Evolutionary conservation across 192 early-diverging fungal genomes (phyloP).

Genomic region (Gamsiella multidivaricata): DNA sequence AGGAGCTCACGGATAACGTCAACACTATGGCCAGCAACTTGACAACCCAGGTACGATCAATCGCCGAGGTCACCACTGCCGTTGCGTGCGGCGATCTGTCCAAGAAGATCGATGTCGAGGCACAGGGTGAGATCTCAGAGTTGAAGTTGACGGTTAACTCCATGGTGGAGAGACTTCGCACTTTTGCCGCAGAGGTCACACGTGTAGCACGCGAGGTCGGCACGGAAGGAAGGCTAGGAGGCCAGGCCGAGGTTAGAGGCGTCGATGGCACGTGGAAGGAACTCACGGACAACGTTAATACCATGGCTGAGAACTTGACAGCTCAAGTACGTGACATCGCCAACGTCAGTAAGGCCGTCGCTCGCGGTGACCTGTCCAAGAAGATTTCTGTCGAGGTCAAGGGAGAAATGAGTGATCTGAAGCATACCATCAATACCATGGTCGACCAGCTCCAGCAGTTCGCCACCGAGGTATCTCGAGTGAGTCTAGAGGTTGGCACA

Average conservation of each 20-base stretch:
- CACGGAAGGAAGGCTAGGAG: constrained; percentile 67
- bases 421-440: constrained; percentile 76
- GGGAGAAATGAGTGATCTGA: constrained; percentile 75
- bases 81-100: constrained; percentile 63
- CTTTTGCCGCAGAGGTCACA: constrained; percentile 69
- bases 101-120: constrained; percentile 59
- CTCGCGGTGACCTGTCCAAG: constrained; percentile 63
- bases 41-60: constrained; percentile 63
- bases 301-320: constrained; percentile 64
- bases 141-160: constrained; percentile 62
- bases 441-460: constrained; percentile 59
- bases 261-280: constrained; percentile 65
- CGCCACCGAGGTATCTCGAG: constrained; percentile 27
- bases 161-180: constrained; percentile 62
- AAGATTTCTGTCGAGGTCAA: constrained; percentile 64
- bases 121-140: constrained; percentile 58
- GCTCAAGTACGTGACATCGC: constrained; percentile 73
- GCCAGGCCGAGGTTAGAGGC: constrained; percentile 63
- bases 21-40: constrained; percentile 67
- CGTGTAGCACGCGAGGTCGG: constrained; percentile 73
- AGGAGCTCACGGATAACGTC: constrained; percentile 71
- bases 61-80: constrained; percentile 67
- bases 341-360: constrained; percentile 64
- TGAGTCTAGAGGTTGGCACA: constrained; percentile 15
- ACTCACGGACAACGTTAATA: constrained; percentile 69